A percentile compares a stretch with the other conserved stretches of the same genome.
Evolutionary conservation across 1,284 basidiomycete genomes (phyloP).

Genomic region (Fomitopsis schrenkii): DNA sequence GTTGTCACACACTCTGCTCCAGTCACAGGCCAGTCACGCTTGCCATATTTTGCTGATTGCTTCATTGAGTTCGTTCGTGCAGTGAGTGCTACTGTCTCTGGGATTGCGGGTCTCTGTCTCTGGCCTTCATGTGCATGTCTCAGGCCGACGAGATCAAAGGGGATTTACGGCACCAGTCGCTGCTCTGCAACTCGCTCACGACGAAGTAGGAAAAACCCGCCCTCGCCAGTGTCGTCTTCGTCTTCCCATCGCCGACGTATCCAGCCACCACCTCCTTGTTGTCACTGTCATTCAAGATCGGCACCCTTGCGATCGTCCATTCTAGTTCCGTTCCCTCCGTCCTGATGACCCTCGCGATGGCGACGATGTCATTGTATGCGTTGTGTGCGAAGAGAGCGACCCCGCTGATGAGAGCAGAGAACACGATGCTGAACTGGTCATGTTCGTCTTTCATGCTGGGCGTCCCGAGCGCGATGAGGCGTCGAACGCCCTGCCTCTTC

Average conservation of each 20-base stretch:
- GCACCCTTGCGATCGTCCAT: slow-evolving; percentile 68
- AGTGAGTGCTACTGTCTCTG: too few relatives aligned
- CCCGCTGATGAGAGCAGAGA: slow-evolving; percentile 38
- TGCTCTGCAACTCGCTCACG: slow-evolving; percentile 47
- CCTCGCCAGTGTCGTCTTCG: slow-evolving; percentile 42
- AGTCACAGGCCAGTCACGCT: too few relatives aligned
- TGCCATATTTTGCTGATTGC: too few relatives aligned
- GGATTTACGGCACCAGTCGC: slow-evolving; percentile 40
- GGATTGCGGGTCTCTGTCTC: too few relatives aligned
- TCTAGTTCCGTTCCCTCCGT: slow-evolving; percentile 43
- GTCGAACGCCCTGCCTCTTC: slow-evolving; percentile 44
- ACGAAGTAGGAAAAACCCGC: slow-evolving; percentile 57
- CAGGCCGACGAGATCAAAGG: slow-evolving; percentile 29
- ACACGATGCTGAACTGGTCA: slow-evolving; percentile 51
- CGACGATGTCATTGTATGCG: slow-evolving; percentile 45
- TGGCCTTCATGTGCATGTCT: background rate
- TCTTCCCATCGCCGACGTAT: slow-evolving; percentile 60
- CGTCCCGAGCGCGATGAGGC: slow-evolving; percentile 63
- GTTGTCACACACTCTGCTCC: too few relatives aligned
- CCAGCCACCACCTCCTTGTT: slow-evolving; percentile 47
- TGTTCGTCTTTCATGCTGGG: slow-evolving; percentile 55
- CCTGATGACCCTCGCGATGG: slow-evolving; percentile 51
- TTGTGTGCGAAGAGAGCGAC: slow-evolving; percentile 33
- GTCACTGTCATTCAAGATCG: slow-evolving; percentile 46
- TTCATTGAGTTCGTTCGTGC: too few relatives aligned